Base-by-base conservation (phyloP, 2,329 filamentous ascomycete genomes). In the Colletotrichum costaricense region DNA sequence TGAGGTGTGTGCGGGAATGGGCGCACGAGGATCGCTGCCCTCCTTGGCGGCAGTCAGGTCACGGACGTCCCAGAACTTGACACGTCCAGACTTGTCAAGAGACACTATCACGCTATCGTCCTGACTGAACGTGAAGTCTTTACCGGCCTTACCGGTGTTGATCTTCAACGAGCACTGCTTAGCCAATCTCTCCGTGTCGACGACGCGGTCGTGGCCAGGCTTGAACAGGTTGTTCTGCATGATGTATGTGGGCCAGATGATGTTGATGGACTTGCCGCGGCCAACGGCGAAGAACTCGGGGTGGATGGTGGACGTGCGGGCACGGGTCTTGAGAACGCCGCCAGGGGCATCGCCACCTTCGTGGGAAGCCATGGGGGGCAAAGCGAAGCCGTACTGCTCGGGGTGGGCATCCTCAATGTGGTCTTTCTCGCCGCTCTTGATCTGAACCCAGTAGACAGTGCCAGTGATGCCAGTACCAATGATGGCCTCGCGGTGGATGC, bases 51-150 rank as follows among this genome's bases (percentile, higher is more conserved):
- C 86, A 2, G 88, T 93, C 69, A 98, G 88, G 74, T 94, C 91
- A 73, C 94, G 94, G 76, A 98, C 94, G 82, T 99, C 97, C 97
- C 97, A 99, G 87, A 99, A 98, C 84, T 97, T 97, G 85, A 98
- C 93, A 74, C 95, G 93, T 60, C 97, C 97, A 73, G 95, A 96
- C 86, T 99, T 99, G 83, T 99, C 97, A 65, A 99, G 90, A 62
- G 96, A 98, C 59, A 97, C 95, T 77, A 99, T 95, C 54, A 96
- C 92, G 2, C 93, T 94, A 82, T 99, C 97, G 82, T 99, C 97
- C 82, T 97, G 95, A 82, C 96, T 98, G 84, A 99, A 99, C 59
- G 93, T 93, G 81, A 99, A 99, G 82, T 99, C 97, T 83, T 99
- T 99, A 75, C 95, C 97, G 76, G 97, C 96, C 86, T 99, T 99